phyloP scores from a whole-genome alignment of 73 alveolate genomes.

The Paramecium sexaurelia region DNA sequence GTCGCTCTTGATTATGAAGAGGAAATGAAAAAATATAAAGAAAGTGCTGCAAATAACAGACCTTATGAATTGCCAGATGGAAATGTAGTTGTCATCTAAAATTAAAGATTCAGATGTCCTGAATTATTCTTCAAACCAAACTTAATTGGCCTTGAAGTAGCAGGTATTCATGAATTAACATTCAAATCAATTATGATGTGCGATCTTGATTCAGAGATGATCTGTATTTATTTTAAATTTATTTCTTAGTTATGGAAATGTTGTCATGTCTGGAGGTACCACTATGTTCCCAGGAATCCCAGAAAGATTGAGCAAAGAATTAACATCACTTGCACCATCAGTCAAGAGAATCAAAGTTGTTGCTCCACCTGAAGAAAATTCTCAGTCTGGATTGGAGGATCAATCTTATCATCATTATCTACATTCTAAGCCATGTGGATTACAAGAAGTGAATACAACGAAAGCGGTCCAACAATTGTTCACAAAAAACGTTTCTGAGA shows the following conservation, averaged over 20 bases:
- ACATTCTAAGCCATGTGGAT: slow-evolving; percentile 97
- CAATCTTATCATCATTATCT: slow-evolving; percentile 89
- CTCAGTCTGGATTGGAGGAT: slow-evolving; percentile 98
- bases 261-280: slow-evolving; percentile 90
- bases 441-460: slow-evolving; percentile 97
- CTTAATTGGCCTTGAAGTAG: slow-evolving; percentile 72
- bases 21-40: slow-evolving; percentile 48
- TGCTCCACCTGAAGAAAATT: slow-evolving; percentile 97
- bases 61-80: slow-evolving; percentile 70
- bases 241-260: slow-evolving; percentile 71
- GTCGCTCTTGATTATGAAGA: slow-evolving; percentile 66
- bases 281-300: slow-evolving; percentile 88
- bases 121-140: slow-evolving; percentile 90
- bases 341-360: slow-evolving; percentile 85
- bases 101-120: slow-evolving; percentile 83
- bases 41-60: slow-evolving; percentile 45
- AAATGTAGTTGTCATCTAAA: slow-evolving; percentile 39
- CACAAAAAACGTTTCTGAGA: slow-evolving; percentile 92
- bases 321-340: slow-evolving; percentile 84
- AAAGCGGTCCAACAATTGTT: slow-evolving; percentile 95
- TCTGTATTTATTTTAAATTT: slow-evolving; percentile 68
- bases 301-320: slow-evolving; percentile 88
- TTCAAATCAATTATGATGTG: slow-evolving; percentile 84
- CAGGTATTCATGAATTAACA: slow-evolving; percentile 82
- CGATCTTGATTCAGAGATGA: slow-evolving; percentile 88